Base-by-base conservation (phyloP, 2,329 filamentous ascomycete genomes). In the Ceratocystis variospora region DNA sequence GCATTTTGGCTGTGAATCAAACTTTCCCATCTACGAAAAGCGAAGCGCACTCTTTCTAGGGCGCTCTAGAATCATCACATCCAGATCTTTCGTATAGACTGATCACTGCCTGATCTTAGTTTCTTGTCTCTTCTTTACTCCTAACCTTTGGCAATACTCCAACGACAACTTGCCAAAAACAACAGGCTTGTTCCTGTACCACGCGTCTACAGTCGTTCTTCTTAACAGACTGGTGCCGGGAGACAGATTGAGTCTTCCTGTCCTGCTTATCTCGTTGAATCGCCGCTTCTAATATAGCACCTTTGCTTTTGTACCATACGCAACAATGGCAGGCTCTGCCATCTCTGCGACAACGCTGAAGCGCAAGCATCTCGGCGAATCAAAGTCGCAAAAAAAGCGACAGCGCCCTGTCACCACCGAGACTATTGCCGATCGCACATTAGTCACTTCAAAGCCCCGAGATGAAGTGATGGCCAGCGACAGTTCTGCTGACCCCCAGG, bases 281-380 rank as follows among this genome's bases (percentile, higher is more conserved):
- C 19, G 12, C 22, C 48, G 10, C 12, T 15, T 53, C 19, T 53
- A 53, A 25, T 53, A 25, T 5, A 22, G 8, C 3, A 5, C 22
- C n/a, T 19, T 31, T 59, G 12, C 33, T 33, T 31, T 12, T 33
- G 33, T n/a, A 59, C 53, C 53, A 31, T 31, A 33, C 53, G 46
- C 17, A n/a, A 59, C 28, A 33, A 68, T 68, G 66, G 63, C 66
- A 44, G 61, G 66, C 41, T 53, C 33, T 50, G 63, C 63, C 59
- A 50, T 37, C 17, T 44, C 66, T 19, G 45, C 66, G 19, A 57
- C 66, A 41, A 61, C 66, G 55, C 25, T 66, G n/a, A 68, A 68
- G 66, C 66, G 66, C 63, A 68, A 68, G 50, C 66, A 68, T 37
- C 37, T 63, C 25, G 66, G 66, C 63, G 66, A 66, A 41, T 63